A percentile compares a stretch with the other conserved stretches of the same genome.
These are phyloP conservation scores for Heterobasidion annosum DNA, from an alignment of 1,284 basidiomycete genomes.

Conservation along the genomic window DNA sequence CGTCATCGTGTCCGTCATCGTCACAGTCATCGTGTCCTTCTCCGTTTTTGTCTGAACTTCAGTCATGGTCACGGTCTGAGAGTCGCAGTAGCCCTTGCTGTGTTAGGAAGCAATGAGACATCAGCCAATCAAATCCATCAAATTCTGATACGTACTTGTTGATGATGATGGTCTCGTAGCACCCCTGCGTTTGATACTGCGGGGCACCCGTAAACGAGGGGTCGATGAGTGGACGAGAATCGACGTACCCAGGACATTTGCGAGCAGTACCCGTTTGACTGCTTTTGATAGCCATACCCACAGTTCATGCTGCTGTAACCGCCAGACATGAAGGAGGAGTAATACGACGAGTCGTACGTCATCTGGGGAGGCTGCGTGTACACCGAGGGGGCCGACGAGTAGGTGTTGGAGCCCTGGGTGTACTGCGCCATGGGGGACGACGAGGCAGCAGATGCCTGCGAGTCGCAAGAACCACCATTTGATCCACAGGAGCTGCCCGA, in stretches of 20 bases:
- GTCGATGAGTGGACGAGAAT: background rate
- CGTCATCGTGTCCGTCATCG: conserved; percentile 3
- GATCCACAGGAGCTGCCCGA: background rate
- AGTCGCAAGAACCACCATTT: background rate
- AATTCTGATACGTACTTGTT: conserved; percentile 27
- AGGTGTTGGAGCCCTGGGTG: conserved; percentile 10
- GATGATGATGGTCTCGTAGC: conserved; percentile 61
- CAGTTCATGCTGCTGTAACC: conserved; percentile 58
- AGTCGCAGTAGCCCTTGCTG: conserved; percentile 12
- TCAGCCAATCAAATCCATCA: background rate
- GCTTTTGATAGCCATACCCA: conserved; percentile 57
- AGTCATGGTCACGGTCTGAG: conserved; percentile 7
- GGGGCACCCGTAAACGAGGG: background rate
- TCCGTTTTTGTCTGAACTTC: conserved; percentile 16
- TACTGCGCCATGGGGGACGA: background rate
- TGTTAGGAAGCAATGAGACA: conserved; percentile 1
- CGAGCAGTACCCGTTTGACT: conserved; percentile 42
- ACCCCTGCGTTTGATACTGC: conserved; percentile 37
- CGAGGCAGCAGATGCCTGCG: background rate
- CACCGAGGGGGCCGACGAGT: conserved; percentile 24
- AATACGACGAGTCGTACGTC: conserved; percentile 43
- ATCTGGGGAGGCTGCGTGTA: conserved; percentile 32
- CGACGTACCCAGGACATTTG: conserved; percentile 46
- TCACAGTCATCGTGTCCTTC: conserved; percentile 17
- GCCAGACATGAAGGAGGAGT: conserved; percentile 45